phyloP scores from a whole-genome alignment of 1,284 basidiomycete species.

The Heliocybe sulcata region DNA sequence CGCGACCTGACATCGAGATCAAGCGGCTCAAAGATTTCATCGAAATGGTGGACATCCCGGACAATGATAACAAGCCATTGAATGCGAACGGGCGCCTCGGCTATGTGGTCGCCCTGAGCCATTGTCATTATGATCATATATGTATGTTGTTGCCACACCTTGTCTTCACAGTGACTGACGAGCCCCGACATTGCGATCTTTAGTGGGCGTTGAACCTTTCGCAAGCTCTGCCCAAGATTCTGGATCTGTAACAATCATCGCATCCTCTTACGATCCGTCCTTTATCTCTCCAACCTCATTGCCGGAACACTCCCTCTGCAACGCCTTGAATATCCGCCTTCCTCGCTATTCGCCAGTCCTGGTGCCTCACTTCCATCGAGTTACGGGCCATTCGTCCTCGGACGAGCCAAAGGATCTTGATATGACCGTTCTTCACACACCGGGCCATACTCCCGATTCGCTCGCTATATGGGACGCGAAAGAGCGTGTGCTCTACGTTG shows the following conservation, averaged over 20 bases:
- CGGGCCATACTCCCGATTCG: conserved; percentile 51
- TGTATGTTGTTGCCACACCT: conserved; percentile 23
- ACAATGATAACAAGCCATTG: conserved; percentile 34
- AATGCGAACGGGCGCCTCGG: conserved; percentile 32
- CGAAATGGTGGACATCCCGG: conserved; percentile 33
- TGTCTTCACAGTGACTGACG: not conserved
- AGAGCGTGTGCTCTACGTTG: conserved; percentile 46
- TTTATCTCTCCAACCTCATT: conserved; percentile 34
- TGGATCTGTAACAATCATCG: conserved; percentile 24
- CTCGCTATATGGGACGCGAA: conserved; percentile 39
- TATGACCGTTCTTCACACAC: conserved; percentile 41
- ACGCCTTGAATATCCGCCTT: conserved; percentile 27
- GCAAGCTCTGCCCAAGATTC: conserved; percentile 27
- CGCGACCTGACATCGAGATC: conserved; percentile 29
- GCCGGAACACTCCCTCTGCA: conserved; percentile 37
- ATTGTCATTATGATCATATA: conserved; percentile 55
- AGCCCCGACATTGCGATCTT: no score
- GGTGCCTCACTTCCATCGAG: conserved; percentile 28
- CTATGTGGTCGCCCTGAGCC: conserved; percentile 42
- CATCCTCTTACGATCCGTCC: conserved; percentile 33
- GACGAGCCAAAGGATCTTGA: conserved; percentile 11
- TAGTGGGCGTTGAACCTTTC: conserved; percentile 45
- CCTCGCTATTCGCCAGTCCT: conserved; percentile 37
- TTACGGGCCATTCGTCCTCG: conserved; percentile 13
- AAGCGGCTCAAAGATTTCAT: conserved; percentile 41